Base-by-base conservation (phyloP, 2,329 filamentous ascomycete species). In the Aspergillus brasiliensis region DNA sequence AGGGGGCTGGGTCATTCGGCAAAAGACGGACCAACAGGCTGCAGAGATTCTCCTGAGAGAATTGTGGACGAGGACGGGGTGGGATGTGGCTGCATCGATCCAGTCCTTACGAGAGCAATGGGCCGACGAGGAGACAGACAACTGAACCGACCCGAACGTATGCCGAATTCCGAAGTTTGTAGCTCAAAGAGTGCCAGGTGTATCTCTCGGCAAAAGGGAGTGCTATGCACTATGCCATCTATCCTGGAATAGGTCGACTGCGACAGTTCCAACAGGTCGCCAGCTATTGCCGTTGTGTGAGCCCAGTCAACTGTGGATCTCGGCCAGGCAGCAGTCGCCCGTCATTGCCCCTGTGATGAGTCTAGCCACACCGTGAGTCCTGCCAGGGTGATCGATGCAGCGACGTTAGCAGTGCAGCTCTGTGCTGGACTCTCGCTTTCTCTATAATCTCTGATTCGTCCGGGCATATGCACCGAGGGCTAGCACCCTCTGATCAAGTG, bases 1-100 rank as follows among this genome's bases (percentile, higher is more conserved):
- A 71, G 69, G 68, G 69, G 69, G 68, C 1, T 71, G 69, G 68
- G 61, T 67, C n/a, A 62, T 70, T 21, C 67, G 67, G 3, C 58
- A 66, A 53, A 60, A 44, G 28, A 58, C 60, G 21, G 69, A 71
- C n/a, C 69, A 71, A 47, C 54, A 64, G 42, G 67, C 69, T 3
- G 67, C 69, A 13, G 69, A 71, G 40, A 53, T 25, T 31, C 40
- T 70, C 21, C 59, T 69, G 13, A 56, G 42, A 21, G 63, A 67
- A 13, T 66, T 70, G 59, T 58, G 68, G 52, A 54, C 57, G 31
- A 69, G 65, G 28, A 70, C 67, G 21, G 66, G 69, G n/a, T 71
- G 68, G 68, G 68, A 69, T 51, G 69, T 69, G 61, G 54, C 65
- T 27, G 47, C 53, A n/a, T 56, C 68, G 34, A 63, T 71, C n/a